Percentiles rank a stretch among this genome's conserved stretches.
These are phyloP conservation scores for Fragosphaeria purpurea DNA, from an alignment of 2,329 filamentous ascomycete genomes.

Conservation along the genomic window DNA sequence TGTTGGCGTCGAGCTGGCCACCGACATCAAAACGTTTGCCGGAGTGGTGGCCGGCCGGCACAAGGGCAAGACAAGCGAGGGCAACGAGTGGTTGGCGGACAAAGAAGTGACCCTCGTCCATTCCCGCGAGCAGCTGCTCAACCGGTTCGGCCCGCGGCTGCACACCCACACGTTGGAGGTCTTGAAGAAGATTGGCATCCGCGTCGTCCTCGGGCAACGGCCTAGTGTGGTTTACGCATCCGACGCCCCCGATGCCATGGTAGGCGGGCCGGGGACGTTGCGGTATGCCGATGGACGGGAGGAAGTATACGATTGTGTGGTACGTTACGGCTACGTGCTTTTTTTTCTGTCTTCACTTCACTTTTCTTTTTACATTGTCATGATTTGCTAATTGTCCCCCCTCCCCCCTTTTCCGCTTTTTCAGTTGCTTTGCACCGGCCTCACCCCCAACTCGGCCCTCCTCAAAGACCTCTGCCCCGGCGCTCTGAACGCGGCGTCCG, in stretches of 20 bases:
- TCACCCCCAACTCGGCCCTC: slow-evolving; percentile 44
- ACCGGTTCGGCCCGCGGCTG: slow-evolving; percentile 26
- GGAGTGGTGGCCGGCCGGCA: neutral
- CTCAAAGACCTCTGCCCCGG: slow-evolving; percentile 32
- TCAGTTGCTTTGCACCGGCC: slow-evolving; percentile 50
- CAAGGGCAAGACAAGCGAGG: neutral
- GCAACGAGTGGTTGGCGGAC: slow-evolving; percentile 34
- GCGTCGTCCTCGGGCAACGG: slow-evolving; percentile 42
- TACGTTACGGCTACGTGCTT: neutral
- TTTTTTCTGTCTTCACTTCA: neutral
- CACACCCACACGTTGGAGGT: slow-evolving; percentile 25
- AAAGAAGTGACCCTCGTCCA: slow-evolving; percentile 50
- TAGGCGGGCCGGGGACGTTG: slow-evolving; percentile 30
- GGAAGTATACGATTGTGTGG: slow-evolving; percentile 29
- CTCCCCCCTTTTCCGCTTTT: neutral
- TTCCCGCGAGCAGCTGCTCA: slow-evolving; percentile 38
- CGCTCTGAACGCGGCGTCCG: slow-evolving; percentile 31
- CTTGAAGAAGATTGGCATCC: slow-evolving; percentile 35
- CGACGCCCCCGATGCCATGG: slow-evolving; percentile 1
- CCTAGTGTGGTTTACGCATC: slow-evolving; percentile 29
- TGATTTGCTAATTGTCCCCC: neutral
- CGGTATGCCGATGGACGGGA: slow-evolving; percentile 27
- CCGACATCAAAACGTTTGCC: slow-evolving; percentile 39
- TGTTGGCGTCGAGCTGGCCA: slow-evolving; percentile 51
- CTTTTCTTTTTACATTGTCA: neutral